A percentile compares a stretch with the other conserved stretches of the same genome.
phyloP scores from a whole-genome alignment of 495 filamentous ascomycete species.

The Hypoxylon rickii region DNA sequence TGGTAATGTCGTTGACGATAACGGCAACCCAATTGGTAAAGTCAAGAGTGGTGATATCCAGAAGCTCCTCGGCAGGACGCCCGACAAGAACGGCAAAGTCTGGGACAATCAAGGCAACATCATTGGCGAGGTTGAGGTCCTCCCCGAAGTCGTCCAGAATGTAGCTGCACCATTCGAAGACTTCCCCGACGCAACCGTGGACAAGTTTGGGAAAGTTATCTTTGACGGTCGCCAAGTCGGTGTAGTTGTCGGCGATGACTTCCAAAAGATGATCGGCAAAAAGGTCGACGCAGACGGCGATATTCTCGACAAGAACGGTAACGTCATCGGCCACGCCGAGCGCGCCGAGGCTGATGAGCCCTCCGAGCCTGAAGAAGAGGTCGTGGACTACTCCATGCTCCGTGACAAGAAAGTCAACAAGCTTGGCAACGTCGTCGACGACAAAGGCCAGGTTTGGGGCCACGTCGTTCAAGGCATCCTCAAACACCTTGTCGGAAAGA shows the following conservation, averaged over 20 bases:
- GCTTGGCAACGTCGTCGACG: slow-evolving; percentile 73
- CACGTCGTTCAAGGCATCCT: slow-evolving; percentile 70
- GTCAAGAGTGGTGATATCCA: slow-evolving; percentile 70
- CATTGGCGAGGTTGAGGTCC: slow-evolving; percentile 73
- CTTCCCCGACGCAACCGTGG: slow-evolving; percentile 71
- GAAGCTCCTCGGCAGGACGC: slow-evolving; percentile 68
- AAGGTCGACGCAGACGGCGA: slow-evolving; percentile 65
- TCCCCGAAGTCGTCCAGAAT: slow-evolving; percentile 66
- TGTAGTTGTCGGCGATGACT: slow-evolving; percentile 69
- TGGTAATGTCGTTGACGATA: slow-evolving; percentile 71
- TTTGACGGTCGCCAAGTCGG: slow-evolving; percentile 73
- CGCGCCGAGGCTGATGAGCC: slow-evolving; percentile 50
- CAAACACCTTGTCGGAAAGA: slow-evolving; percentile 69
- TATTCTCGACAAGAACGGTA: slow-evolving; percentile 65
- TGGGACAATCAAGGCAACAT: slow-evolving; percentile 74
- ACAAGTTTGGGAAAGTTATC: slow-evolving; percentile 71
- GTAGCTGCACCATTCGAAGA: slow-evolving; percentile 74
- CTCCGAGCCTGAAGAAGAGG: slow-evolving; percentile 47
- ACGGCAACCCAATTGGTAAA: slow-evolving; percentile 71
- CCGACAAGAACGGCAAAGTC: slow-evolving; percentile 73
- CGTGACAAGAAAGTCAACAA: slow-evolving; percentile 77
- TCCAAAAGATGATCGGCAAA: slow-evolving; percentile 60
- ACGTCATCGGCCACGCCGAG: slow-evolving; percentile 63
- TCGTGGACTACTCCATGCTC: slow-evolving; percentile 65
- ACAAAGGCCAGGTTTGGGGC: slow-evolving; percentile 71